Base-by-base conservation (phyloP, 2,329 filamentous ascomycete genomes). In the Calonectria pauciramosa region DNA sequence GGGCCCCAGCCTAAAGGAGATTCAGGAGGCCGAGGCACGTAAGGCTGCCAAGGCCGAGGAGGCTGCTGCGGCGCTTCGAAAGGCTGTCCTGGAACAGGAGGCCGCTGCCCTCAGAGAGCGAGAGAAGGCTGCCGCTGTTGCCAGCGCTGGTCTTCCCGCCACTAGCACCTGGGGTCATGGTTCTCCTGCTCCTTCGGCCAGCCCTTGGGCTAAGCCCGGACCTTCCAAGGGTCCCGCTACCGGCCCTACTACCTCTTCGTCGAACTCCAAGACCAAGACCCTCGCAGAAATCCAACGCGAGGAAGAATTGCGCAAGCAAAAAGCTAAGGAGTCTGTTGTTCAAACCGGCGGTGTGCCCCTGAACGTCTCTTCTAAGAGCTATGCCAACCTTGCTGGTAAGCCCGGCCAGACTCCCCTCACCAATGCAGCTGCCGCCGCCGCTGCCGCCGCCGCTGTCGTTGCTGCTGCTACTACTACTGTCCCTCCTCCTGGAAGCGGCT, bases 261-360 rank as follows among this genome's bases (percentile, higher is more conserved):
- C 84, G 1, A 66, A 81, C 13, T 76, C 86, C 80, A 84, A 87
- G 86, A 97, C 97, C 89, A 98, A 98, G 90, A 98, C 96, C 0
- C 89, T 99, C 56, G 95, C 96, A 30, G 96, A 99, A 79, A 99
- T 99, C 73, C 97, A 99, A 84, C 96, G 96, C 76, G 97, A 99
- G 86, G 97, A 99, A 82, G 97, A 99, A 83, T 77, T 80, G 28
- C 83, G 83, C 77, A 99, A 99, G 89, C 93, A 94, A 81, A 95
- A 94, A 83, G 91, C 92, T 2, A 88, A 86, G 77, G 88, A 91
- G 63, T 80, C 84, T 9, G 86, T 89, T 3, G 84, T 85, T 5
- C 91, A 91, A 79, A 85, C 88, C 30, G 87, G 85, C 32, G 87
- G 85, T 38, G 84, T 88, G 14, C 86, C 89, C 28, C 83, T 88